These are phyloP conservation scores for Argentina anserina DNA, from an alignment of 306 rosid species.

Conservation along the genomic window DNA sequence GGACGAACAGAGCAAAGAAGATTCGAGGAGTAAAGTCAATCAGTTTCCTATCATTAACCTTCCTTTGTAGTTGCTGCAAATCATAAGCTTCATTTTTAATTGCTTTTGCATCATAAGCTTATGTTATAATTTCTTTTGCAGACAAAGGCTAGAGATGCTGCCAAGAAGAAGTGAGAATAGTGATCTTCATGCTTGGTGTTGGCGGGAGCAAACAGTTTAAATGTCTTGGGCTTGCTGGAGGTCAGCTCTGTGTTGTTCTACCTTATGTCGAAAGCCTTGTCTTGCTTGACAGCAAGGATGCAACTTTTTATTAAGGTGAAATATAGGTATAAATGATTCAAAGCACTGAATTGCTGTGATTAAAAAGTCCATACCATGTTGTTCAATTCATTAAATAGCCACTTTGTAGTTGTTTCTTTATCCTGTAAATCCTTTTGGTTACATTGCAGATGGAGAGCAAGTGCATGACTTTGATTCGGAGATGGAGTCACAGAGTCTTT, in stretches of 20 bases:
- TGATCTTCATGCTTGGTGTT: no score
- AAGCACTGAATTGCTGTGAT: neutral
- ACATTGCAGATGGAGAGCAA: no score
- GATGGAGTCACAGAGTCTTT: no score
- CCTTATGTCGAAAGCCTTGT: neutral
- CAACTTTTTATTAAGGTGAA: neutral
- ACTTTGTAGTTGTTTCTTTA: no score
- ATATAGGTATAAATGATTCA: neutral
- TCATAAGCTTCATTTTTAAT: no score
- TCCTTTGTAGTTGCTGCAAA: no score
- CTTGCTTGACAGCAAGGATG: conserved; percentile 1
- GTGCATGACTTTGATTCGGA: no score
- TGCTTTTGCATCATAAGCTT: neutral
- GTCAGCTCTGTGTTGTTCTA: neutral
- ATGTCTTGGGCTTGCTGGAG: neutral
- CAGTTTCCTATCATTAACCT: neutral
- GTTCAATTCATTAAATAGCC: no score
- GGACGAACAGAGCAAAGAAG: conserved; percentile 89
- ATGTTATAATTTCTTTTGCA: conserved; percentile 27
- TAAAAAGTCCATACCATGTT: no score
- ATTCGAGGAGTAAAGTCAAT: conserved; percentile 78
- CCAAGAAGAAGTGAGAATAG: conserved; percentile 74
- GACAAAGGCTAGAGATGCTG: conserved; percentile 94
- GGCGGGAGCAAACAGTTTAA: neutral
- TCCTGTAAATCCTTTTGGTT: no score